These are phyloP conservation scores for Nannochloropsis oceanica DNA, from an alignment of 108 stramenopile genomes.

Conservation along the genomic window DNA sequence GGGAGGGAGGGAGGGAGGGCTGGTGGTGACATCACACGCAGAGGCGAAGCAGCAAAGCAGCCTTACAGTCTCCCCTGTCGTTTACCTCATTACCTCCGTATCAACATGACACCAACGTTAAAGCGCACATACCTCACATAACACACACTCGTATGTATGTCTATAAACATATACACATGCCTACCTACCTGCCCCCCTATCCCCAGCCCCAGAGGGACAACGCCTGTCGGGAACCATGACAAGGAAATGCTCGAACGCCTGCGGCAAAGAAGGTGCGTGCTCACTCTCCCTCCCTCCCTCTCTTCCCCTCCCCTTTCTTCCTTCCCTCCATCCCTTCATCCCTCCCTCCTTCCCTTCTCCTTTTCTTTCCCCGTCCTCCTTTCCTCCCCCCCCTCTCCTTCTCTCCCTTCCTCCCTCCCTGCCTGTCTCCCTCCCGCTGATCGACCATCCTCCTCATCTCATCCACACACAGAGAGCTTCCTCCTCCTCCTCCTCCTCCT, in stretches of 20 bases:
- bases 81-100: too few relatives aligned
- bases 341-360: background rate
- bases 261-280: background rate
- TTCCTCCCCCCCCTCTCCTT: background rate
- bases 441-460: too few relatives aligned
- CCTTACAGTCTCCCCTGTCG: too few relatives aligned
- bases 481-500: background rate
- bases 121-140: too few relatives aligned
- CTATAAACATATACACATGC: too few relatives aligned
- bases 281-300: background rate
- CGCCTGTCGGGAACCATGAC: background rate
- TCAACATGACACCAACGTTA: too few relatives aligned
- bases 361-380: background rate
- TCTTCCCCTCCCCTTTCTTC: background rate
- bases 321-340: background rate
- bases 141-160: too few relatives aligned
- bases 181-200: too few relatives aligned
- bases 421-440: background rate
- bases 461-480: background rate
- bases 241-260: background rate
- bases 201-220: background rate
- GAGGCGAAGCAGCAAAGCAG: too few relatives aligned
- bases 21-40: too few relatives aligned
- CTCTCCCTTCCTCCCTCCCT: background rate
- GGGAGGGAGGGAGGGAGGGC: too few relatives aligned